Evolutionary conservation across 495 filamentous ascomycete genomes (phyloP).

Genomic region (Apodospora peruviana): DNA sequence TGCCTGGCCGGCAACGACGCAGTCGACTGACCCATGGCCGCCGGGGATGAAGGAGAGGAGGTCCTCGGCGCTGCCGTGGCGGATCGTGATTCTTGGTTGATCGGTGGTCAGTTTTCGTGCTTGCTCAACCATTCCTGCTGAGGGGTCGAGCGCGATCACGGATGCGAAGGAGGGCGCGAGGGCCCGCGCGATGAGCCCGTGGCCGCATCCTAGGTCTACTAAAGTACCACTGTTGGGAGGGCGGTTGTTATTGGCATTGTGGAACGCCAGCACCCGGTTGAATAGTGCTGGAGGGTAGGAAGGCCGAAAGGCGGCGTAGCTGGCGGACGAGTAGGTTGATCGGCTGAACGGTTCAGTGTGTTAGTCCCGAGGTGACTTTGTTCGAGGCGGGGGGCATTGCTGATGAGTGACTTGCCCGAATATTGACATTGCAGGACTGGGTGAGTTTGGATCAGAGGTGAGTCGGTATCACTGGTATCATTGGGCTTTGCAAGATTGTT

Average conservation of each 20-base stretch:
- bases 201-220: slow-evolving; percentile 59
- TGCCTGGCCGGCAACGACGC: slow-evolving; percentile 55
- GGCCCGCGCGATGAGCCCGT: slow-evolving; percentile 52
- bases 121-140: slow-evolving; percentile 51
- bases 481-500: too few species aligned
- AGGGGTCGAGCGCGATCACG: slow-evolving; percentile 54
- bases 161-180: slow-evolving; percentile 43
- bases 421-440: slow-evolving; percentile 7
- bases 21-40: slow-evolving; percentile 45
- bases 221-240: slow-evolving; percentile 23
- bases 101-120: slow-evolving; percentile 39
- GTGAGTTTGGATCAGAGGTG: not conserved
- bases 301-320: slow-evolving; percentile 60
- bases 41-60: slow-evolving; percentile 44
- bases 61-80: slow-evolving; percentile 43
- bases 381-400: not conserved
- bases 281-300: slow-evolving; percentile 53
- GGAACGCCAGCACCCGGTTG: slow-evolving; percentile 49
- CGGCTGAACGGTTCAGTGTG: not conserved
- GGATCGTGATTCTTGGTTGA: slow-evolving; percentile 43
- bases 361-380: too few species aligned
- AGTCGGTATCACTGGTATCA: too few species aligned
- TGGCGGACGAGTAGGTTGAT: slow-evolving; percentile 42
- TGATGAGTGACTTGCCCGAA: slow-evolving; percentile 8
- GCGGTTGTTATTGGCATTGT: slow-evolving; percentile 24